These are phyloP conservation scores for Colletotrichum aenigma DNA, from an alignment of 2,329 filamentous ascomycete species.

Conservation along the genomic window DNA sequence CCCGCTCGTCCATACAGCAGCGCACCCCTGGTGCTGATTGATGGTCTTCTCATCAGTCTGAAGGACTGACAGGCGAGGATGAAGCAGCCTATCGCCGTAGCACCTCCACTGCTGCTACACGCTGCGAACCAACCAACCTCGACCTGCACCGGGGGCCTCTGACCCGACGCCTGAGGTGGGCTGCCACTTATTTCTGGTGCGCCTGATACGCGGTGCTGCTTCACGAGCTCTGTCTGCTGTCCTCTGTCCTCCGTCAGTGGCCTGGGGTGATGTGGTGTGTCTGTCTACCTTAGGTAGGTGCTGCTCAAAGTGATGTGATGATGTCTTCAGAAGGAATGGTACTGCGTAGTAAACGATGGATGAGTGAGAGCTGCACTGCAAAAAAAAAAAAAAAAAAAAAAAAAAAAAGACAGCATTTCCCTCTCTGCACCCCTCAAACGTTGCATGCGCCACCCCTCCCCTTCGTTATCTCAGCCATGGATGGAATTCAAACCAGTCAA, in stretches of 20 bases:
- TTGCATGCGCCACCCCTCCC: background rate
- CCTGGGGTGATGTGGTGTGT: background rate
- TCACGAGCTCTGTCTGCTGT: background rate
- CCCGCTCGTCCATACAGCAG: slow-evolving; percentile 15
- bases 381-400: too few species aligned
- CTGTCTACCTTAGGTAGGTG: background rate
- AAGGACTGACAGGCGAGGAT: background rate
- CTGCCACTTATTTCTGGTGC: background rate
- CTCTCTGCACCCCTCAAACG: background rate
- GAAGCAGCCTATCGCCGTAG: background rate
- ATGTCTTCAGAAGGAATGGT: background rate
- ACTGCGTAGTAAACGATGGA: background rate
- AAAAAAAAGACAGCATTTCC: background rate
- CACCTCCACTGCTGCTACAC: slow-evolving; percentile 14
- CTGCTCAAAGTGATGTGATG: background rate
- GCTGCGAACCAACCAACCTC: slow-evolving; percentile 13
- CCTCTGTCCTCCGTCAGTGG: too few species aligned
- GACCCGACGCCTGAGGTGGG: background rate
- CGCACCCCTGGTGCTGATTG: slow-evolving; percentile 2
- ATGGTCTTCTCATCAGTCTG: background rate
- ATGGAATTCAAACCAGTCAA: background rate
- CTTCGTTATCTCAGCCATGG: background rate
- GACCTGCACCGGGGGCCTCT: background rate
- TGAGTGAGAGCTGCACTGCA: background rate
- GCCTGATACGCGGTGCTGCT: slow-evolving; percentile 11